These are phyloP conservation scores for Aspergillus sclerotioniger DNA, from an alignment of 495 filamentous ascomycete species.

Conservation along the genomic window DNA sequence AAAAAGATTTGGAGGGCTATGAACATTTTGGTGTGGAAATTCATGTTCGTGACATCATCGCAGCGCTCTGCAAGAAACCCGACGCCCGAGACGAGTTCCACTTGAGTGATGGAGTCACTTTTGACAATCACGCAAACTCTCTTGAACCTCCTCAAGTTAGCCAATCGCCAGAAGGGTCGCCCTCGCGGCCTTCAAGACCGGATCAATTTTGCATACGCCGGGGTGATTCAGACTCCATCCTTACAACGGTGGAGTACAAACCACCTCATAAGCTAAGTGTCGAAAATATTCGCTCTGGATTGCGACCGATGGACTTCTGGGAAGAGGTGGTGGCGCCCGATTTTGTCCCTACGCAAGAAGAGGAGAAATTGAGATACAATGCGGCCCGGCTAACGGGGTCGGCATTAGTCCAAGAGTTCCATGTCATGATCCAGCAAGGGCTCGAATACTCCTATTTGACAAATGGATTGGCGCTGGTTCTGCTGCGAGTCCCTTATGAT, in stretches of 20 bases:
- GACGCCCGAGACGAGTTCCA: conserved; percentile 18
- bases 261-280: conserved; percentile 35
- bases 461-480: conserved; percentile 28
- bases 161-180: no score
- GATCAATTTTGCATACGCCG: no score
- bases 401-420: conserved; percentile 26
- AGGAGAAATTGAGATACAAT: conserved; percentile 27
- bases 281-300: conserved; percentile 25
- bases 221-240: no score
- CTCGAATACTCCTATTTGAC: conserved; percentile 32
- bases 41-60: conserved; percentile 8
- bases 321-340: neutral
- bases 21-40: conserved; percentile 23
- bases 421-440: conserved; percentile 33
- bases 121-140: conserved; percentile 21
- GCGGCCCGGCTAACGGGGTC: conserved; percentile 20
- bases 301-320: conserved; percentile 13
- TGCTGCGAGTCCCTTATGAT: conserved; percentile 31
- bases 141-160: conserved; percentile 2
- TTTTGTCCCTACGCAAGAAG: conserved; percentile 16
- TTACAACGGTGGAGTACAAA: conserved; percentile 15
- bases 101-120: conserved; percentile 21
- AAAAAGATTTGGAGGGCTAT: conserved; percentile 31
- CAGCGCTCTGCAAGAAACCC: conserved; percentile 22
- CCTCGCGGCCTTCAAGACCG: no score